Percentiles rank a stretch among this genome's conserved stretches.
Evolutionary conservation across 768 basidiomycete genomes (phyloP).

Genomic region (Termitomyces bulborhizus): DNA sequence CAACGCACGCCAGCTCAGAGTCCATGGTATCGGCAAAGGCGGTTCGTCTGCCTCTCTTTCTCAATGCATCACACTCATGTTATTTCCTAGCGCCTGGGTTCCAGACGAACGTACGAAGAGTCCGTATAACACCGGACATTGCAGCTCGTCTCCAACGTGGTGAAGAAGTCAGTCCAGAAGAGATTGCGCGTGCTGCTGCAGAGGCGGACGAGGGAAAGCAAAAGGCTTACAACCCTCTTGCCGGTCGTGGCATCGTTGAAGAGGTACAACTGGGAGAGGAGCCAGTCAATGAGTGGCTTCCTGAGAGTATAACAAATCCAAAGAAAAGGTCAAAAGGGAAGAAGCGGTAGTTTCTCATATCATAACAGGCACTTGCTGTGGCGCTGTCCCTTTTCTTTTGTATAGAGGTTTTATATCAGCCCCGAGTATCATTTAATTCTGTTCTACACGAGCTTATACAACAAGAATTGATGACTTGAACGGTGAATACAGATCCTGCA

Average conservation of each 20-base stretch:
- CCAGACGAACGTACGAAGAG: slow-evolving; percentile 43
- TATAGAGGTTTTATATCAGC: too few species aligned
- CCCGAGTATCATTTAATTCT: too few species aligned
- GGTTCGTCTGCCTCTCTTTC: slow-evolving; percentile 24
- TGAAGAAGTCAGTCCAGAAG: slow-evolving; percentile 47
- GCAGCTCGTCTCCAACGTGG: slow-evolving; percentile 46
- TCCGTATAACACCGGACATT: slow-evolving; percentile 50
- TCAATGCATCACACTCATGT: background rate
- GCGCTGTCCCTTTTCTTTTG: slow-evolving; percentile 11
- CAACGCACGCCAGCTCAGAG: slow-evolving; percentile 33
- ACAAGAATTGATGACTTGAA: too few species aligned
- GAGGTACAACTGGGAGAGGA: slow-evolving; percentile 9
- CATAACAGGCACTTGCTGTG: background rate
- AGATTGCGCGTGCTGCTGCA: slow-evolving; percentile 41
- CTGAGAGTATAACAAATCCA: slow-evolving; percentile 38
- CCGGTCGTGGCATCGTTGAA: slow-evolving; percentile 9
- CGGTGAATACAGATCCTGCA: too few species aligned
- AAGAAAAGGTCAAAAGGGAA: slow-evolving; percentile 27
- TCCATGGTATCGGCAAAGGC: slow-evolving; percentile 53
- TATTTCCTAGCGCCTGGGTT: slow-evolving; percentile 40
- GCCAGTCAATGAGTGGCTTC: slow-evolving; percentile 44
- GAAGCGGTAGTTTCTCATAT: slow-evolving; percentile 6
- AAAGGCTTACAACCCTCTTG: slow-evolving; percentile 8
- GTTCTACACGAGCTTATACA: too few species aligned
- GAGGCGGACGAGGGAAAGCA: slow-evolving; percentile 21